A percentile compares a stretch with the other conserved stretches of the same genome.
Conservation (phyloP, 352 stramenopile genomes). For the Albugo candida region DNA sequence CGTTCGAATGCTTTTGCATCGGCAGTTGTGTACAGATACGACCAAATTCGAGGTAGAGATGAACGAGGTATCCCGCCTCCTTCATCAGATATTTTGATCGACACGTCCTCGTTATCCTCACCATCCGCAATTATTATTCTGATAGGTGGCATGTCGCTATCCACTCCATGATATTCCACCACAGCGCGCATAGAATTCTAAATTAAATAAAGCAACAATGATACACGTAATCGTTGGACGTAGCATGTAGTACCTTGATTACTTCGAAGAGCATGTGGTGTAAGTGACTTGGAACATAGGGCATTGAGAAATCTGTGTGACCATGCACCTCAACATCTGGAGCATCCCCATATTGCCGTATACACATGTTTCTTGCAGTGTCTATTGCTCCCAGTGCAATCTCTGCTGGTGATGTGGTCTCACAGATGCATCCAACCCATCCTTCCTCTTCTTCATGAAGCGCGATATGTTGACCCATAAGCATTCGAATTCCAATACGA, state of each 20-base stretch:
- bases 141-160: slow-evolving; percentile 96
- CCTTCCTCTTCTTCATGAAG: slow-evolving; percentile 80
- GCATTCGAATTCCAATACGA: slow-evolving; percentile 98
- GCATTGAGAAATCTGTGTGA: slow-evolving; percentile 96
- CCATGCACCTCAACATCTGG: slow-evolving; percentile 97
- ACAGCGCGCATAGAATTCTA: slow-evolving; percentile 96
- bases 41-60: slow-evolving; percentile 98
- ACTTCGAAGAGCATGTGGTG: slow-evolving; percentile 99
- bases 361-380: slow-evolving; percentile 97
- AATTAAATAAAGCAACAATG: background rate
- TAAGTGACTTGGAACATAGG: slow-evolving; percentile 88
- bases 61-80: slow-evolving; percentile 96
- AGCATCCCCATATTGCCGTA: slow-evolving; percentile 96
- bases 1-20: slow-evolving; percentile 86
- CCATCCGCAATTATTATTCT: slow-evolving; percentile 99
- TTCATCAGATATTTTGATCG: slow-evolving; percentile 99
- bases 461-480: slow-evolving; percentile 99
- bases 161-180: slow-evolving; percentile 93
- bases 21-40: slow-evolving; percentile 98
- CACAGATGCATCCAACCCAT: slow-evolving; percentile 89
- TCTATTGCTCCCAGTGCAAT: slow-evolving; percentile 94
- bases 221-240: background rate
- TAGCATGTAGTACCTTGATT: slow-evolving; percentile 74
- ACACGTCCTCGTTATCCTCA: slow-evolving; percentile 97
- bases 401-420: slow-evolving; percentile 90